Conservation (phyloP, 345 rosid genomes). For the Salix arbutifolia region DNA sequence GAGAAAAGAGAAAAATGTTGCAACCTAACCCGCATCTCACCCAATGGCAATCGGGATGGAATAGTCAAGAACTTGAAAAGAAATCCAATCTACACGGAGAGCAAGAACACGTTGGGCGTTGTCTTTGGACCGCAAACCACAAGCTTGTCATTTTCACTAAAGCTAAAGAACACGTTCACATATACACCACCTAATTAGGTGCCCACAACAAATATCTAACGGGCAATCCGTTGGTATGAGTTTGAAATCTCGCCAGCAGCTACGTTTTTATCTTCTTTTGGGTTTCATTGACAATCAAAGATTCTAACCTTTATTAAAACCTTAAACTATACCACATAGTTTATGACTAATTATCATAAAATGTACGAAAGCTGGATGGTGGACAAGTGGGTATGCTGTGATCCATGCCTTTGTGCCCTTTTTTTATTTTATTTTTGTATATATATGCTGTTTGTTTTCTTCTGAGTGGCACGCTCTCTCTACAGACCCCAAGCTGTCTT, state of each 20-base stretch:
- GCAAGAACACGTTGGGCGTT: conserved; percentile 1
- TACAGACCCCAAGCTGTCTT: too few species aligned
- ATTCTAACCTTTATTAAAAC: conserved; percentile 37
- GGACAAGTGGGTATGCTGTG: conserved; percentile 20
- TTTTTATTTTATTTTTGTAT: not conserved
- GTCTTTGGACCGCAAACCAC: conserved; percentile 31
- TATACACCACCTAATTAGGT: not conserved
- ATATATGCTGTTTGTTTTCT: not conserved
- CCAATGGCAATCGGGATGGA: conserved; percentile 2
- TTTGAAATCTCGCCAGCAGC: conserved; percentile 40
- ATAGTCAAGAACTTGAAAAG: conserved; percentile 28
- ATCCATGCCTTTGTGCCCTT: conserved; percentile 15
- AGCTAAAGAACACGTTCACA: conserved; percentile 20
- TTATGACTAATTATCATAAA: conserved; percentile 19
- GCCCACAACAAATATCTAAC: not conserved
- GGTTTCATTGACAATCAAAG: conserved; percentile 28
- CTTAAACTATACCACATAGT: conserved; percentile 17
- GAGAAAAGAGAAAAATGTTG: not conserved
- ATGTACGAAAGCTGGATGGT: conserved; percentile 29
- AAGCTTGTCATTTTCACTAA: conserved; percentile 28
- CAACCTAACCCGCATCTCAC: not conserved
- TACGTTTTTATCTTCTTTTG: conserved; percentile 25
- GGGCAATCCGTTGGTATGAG: too few species aligned
- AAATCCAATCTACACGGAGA: not conserved
- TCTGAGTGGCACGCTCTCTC: not conserved